Base-by-base conservation (phyloP, 345 rosid species). In the Stellera chamaejasme region DNA sequence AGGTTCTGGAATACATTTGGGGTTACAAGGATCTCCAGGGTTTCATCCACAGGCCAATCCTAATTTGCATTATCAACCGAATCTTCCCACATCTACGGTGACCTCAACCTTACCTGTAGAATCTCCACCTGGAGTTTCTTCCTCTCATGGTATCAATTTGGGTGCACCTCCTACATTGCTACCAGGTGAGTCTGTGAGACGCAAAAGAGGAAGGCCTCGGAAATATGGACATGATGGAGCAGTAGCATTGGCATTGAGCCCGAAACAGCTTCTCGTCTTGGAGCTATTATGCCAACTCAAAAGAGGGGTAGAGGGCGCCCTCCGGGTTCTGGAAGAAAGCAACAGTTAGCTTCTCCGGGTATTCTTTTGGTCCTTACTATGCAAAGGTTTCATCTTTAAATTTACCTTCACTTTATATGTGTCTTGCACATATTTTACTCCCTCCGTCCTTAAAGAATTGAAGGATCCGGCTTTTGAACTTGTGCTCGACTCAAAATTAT, bases 171-270 rank as follows among this genome's bases (percentile, higher is more conserved):
- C 87, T 14, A 71, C 62, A 0, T 60, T 68, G 55, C 73, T 75
- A 12, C 72, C 75, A 10, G 73, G 72, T 6, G 85, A 82, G 77
- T 80, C 84, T 23, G 57, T 75, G 48, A 89, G 82, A 65, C 77
- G 94, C 56, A 89, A 87, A 71, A 78, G 99, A 49, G 99, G 96
- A 47, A 72, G 99, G 69, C 97, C 99, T 3, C 71, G 94, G 69
- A 93, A 89, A 65, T 93, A 93, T 51, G 97, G 96, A 45, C 76
- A 82, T 26, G 92, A 85, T 55, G 87, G 92, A 59, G 53, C 79
- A 45, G 92, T 83, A 49, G 84, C 99, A 6, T 72, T 87, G 70
- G 97, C 92, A 67, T 74, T 93, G 69, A 81, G 94, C 1, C 73
- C 98, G 10, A 93, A 5, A 52, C 77, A 41, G 68, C 89, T 72